Evolutionary conservation across 345 rosid genomes (phyloP).

Genomic region (Nephelium lappaceum): DNA sequence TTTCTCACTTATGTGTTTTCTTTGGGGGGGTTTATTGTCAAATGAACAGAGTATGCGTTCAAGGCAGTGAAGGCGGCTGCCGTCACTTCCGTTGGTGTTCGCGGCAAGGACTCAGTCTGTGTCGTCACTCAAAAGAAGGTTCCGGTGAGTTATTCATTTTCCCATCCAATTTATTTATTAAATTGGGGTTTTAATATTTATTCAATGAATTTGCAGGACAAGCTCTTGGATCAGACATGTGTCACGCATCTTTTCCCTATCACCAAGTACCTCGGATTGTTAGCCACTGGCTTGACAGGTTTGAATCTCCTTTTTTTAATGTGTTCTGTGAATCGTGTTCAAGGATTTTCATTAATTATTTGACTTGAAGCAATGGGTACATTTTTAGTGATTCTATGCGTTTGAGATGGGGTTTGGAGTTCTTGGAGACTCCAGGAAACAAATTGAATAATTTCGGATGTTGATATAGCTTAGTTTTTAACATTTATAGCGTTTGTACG

Average conservation of each 20-base stretch:
- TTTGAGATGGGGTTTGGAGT: not conserved
- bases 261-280: conserved; percentile 83
- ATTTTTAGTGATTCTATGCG: not conserved
- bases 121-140: conserved; percentile 99
- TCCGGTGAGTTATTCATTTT: conserved; percentile 59
- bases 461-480: not conserved
- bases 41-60: conserved; percentile 80
- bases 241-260: conserved; percentile 89
- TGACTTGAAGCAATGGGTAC: not conserved
- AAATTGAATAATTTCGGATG: not conserved
- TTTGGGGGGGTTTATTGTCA: not conserved
- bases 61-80: conserved; percentile 97
- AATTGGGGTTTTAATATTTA: conserved; percentile 8
- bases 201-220: conserved; percentile 74
- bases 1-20: not conserved
- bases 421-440: not conserved
- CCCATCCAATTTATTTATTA: not conserved
- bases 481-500: not conserved
- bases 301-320: conserved; percentile 8
- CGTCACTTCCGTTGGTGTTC: conserved; percentile 91
- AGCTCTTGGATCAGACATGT: conserved; percentile 96
- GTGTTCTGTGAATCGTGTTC: not conserved
- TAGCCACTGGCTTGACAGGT: conserved; percentile 99
- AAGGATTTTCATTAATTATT: not conserved
- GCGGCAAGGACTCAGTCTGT: conserved; percentile 94